Conservation (phyloP, 78 protist species). For the Emiliania huxleyi region DNA sequence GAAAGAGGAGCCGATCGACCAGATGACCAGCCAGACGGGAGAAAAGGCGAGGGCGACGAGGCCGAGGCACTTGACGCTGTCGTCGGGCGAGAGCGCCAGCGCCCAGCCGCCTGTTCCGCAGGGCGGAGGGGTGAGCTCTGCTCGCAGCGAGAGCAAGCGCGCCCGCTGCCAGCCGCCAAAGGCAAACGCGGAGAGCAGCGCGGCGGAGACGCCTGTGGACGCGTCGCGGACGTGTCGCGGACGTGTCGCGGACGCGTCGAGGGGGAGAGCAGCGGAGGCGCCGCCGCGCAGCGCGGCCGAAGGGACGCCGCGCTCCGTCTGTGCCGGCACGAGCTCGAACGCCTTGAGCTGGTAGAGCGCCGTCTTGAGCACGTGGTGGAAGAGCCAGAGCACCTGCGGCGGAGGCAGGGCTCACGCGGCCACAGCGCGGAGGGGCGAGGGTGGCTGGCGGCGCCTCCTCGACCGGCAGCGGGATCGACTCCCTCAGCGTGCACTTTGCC, state of each 20-base stretch:
- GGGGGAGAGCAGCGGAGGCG: not conserved
- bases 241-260: too few relatives aligned
- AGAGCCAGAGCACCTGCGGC: not conserved
- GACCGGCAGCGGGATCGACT: not conserved
- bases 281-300: not conserved
- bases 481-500: not conserved
- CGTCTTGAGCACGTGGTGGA: not conserved
- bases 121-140: too few relatives aligned
- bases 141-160: too few relatives aligned
- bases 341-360: slow-evolving; percentile 1
- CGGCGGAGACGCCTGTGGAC: too few relatives aligned
- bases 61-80: not conserved
- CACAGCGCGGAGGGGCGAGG: too few relatives aligned
- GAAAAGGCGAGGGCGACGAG: not conserved
- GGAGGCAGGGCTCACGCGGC: too few relatives aligned
- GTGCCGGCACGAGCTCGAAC: not conserved
- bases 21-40: not conserved
- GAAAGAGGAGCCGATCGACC: not conserved
- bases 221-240: too few relatives aligned
- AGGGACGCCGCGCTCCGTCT: not conserved
- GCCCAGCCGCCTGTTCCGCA: too few relatives aligned
- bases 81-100: not conserved
- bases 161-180: too few relatives aligned
- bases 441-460: too few relatives aligned
- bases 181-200: too few relatives aligned